Percentiles rank a stretch among this genome's conserved stretches.
Evolutionary conservation across 805 yeast species (phyloP).

Genomic region (Saturnispora mendoncae): DNA sequence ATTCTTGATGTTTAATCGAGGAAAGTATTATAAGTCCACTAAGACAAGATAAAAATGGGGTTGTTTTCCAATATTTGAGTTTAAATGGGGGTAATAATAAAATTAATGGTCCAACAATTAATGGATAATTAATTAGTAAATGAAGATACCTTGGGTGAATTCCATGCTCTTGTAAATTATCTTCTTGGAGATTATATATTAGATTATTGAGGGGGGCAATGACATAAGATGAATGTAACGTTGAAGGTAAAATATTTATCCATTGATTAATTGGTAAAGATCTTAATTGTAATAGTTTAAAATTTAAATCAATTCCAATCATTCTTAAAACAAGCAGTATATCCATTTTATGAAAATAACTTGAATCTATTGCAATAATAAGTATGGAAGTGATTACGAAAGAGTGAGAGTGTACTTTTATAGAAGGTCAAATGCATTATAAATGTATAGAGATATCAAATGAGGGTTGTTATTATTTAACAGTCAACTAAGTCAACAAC

Average conservation of each 20-base stretch:
- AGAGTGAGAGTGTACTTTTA: too few species aligned
- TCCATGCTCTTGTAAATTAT: constrained; percentile 71
- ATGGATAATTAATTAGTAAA: constrained; percentile 65
- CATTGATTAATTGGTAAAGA: neutral
- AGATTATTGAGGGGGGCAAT: constrained; percentile 75
- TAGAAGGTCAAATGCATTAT: too few species aligned
- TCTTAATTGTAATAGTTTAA: constrained; percentile 3
- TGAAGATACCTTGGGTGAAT: constrained; percentile 75
- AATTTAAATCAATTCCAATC: neutral
- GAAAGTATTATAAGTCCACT: constrained; percentile 62
- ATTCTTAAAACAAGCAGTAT: neutral
- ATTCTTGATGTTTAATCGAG: constrained; percentile 82
- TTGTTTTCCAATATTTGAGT: constrained; percentile 35
- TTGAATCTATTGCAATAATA: constrained; percentile 52
- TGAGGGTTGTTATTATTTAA: constrained; percentile 14
- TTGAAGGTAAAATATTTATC: neutral
- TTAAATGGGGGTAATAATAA: constrained; percentile 35
- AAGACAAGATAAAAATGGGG: constrained; percentile 50
- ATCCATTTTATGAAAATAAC: constrained; percentile 18
- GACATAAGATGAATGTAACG: constrained; percentile 24
- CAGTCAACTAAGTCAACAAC: constrained; percentile 35
- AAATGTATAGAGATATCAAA: constrained; percentile 3
- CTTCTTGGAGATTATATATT: constrained; percentile 50
- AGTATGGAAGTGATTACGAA: too few species aligned
- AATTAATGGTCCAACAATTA: constrained; percentile 70